Base-by-base conservation (phyloP, 768 basidiomycete genomes). In the Holtermannia corniformis region DNA sequence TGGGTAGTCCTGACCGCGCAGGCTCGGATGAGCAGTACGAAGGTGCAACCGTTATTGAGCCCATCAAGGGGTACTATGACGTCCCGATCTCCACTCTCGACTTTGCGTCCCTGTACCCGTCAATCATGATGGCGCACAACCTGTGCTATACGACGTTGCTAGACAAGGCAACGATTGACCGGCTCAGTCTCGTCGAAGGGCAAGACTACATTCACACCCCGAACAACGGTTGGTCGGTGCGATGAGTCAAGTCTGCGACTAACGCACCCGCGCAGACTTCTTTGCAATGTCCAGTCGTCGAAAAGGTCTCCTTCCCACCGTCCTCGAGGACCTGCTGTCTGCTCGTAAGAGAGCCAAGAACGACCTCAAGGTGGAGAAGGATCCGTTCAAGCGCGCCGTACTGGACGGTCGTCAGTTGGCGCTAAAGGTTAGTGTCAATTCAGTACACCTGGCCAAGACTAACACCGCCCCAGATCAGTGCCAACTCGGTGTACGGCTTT, bases 81-180 rank as follows among this genome's bases (percentile, higher is more conserved):
- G 81, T 83, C 0, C 95, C 95, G 1, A 96, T 99, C 64, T 92
- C 95, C 12, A 97, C 95, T 0, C 81, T 99, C 44, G 95, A 99
- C 79, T 99, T 99, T 75, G 91, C 89, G 54, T 96, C 92, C 1
- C 78, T 99, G 56, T 99, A 99, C 73, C 95, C 95, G 3, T 97
- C 95, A 0, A 97, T 99, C 74, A 99, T 99, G 95, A 96, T 96
- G 92, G 95, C 93, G 2, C 95, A 99, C 73, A 99, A 99, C 68
- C 76, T 99, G 0, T 99, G 95, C 71, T 99, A 97, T 67, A 96
- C 95, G 0, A 96, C 95, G 0, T 77, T 97, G n/a, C 72, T 96
- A 32, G 87, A 95, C 57, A 85, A 82, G 68, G 42, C 53, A 4
- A 85, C 84, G 0, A 84, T 93, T 12, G 85, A 89, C 19, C 79